Percentiles rank a stretch among this genome's conserved stretches.
Conservation (phyloP, 768 basidiomycete genomes). For the Hygrophorus pudorinus region DNA sequence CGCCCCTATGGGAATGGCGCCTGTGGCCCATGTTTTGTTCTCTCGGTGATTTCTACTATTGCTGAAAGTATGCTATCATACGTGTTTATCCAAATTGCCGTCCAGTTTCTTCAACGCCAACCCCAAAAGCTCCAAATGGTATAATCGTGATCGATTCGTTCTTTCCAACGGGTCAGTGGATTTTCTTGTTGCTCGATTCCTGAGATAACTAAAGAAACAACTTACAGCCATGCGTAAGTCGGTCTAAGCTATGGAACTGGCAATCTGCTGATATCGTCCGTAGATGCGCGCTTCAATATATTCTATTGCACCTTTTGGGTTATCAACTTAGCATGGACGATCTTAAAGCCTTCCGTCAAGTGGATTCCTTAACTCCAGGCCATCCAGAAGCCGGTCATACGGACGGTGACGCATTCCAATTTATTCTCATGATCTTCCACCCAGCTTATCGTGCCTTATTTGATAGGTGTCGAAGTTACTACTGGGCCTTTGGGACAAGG, state of each 20-base stretch:
- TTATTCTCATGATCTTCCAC: constrained; percentile 2
- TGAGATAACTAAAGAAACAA: too few relatives aligned
- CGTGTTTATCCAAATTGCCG: neutral
- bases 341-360: constrained; percentile 86
- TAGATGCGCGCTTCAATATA: constrained; percentile 91
- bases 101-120: constrained; percentile 78
- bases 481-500: constrained; percentile 96
- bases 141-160: constrained; percentile 94
- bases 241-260: too few relatives aligned
- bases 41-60: constrained; percentile 39
- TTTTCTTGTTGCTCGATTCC: constrained; percentile 2
- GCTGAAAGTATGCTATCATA: neutral
- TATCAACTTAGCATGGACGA: constrained; percentile 91
- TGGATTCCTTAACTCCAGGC: constrained; percentile 85
- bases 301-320: constrained; percentile 82
- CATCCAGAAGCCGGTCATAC: constrained; percentile 74
- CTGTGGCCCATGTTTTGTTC: constrained; percentile 72
- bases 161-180: constrained; percentile 84
- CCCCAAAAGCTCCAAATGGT: constrained; percentile 85
- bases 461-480: constrained; percentile 73
- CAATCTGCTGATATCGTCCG: neutral
- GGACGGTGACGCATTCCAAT: constrained; percentile 24
- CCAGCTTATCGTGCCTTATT: constrained; percentile 4
- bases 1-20: constrained; percentile 92
- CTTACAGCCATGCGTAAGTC: too few relatives aligned